Conservation (phyloP, 805 yeast species). For the Blastobotrys chiropterorum region DNA sequence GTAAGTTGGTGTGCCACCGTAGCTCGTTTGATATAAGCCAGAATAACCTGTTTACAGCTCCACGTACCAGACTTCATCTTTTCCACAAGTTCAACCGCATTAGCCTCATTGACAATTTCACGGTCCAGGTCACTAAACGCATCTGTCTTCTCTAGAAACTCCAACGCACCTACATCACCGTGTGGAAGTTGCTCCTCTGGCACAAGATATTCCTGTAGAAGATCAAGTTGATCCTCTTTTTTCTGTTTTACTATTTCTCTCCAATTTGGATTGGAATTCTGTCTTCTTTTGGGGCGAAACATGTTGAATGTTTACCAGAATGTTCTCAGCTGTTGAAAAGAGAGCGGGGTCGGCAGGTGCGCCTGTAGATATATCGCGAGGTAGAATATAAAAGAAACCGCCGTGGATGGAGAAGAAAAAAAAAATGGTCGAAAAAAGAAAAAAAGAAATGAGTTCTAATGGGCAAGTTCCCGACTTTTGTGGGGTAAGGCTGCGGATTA, state of each 20-base stretch:
- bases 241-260: neutral
- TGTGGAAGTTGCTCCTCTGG: neutral
- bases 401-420: neutral
- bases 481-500: neutral
- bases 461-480: neutral
- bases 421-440: neutral
- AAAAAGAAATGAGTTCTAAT: too few relatives aligned
- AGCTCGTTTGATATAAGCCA: conserved; percentile 53
- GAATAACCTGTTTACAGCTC: conserved; percentile 41
- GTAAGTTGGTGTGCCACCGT: conserved; percentile 51
- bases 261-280: neutral
- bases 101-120: conserved; percentile 21
- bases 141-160: neutral
- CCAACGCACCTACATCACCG: neutral
- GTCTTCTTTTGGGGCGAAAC: neutral
- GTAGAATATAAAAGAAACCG: too few relatives aligned
- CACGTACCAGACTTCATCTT: conserved; percentile 29
- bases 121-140: conserved; percentile 21
- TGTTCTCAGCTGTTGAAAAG: neutral
- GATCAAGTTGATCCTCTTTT: neutral
- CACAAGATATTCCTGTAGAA: neutral
- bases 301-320: neutral
- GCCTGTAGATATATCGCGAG: too few relatives aligned
- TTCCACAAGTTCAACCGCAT: conserved; percentile 20
- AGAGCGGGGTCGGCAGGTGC: too few relatives aligned